Evolutionary conservation across 225 moss, liverwort and hornwort genomes (phyloP), one percentile per base, ranked within the genome.

Genomic region (Pseudoscleropodium purum): DNA sequence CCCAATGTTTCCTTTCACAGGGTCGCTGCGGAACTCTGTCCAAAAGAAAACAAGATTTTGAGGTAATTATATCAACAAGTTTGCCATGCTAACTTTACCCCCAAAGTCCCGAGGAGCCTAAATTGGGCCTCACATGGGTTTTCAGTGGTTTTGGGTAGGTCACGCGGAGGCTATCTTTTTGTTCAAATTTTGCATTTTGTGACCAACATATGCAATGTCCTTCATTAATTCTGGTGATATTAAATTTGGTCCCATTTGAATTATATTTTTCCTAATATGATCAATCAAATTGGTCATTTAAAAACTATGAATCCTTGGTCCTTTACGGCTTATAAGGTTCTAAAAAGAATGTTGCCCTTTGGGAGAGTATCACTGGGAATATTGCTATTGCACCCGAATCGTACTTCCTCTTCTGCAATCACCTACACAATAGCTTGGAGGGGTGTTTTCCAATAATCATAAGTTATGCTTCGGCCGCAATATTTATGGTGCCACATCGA

Each of bases 1-100:
- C 85, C 85, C 86, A 82, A 83, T 82, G 90, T 88, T 88, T 92
- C 39, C 85, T 88, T 90, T 90, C 92, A 92, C 92, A 90, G 88
- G 88, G 85, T 63, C 88, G 88, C 90, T 88, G 88, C 63, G 64
- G 82, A 90, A 70, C 85, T 81, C 81, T 84, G 75, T 87, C 33
- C 51, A 70, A 69, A 70, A 39, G 39, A 59, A 65, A 61, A 89
- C 19, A 57, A 84, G 83, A 63, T 79, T 49, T 60, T 76, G 76
- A 85, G 91, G 89, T 89, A 82, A 77, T 63, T 34, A 77, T 75
- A 67, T 52, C 66, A 81, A n/a, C 43, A 37, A 64, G 82, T 45
- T 64, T 64, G 34, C 64, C 63, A 63, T 47, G 47, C 63, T 31
- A 39, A 60, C 25, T 69, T 80, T 39, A 29, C 21, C 21, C 23